Base-by-base conservation (phyloP, 495 filamentous ascomycete species). In the Aspergillus saccharolyticus region DNA sequence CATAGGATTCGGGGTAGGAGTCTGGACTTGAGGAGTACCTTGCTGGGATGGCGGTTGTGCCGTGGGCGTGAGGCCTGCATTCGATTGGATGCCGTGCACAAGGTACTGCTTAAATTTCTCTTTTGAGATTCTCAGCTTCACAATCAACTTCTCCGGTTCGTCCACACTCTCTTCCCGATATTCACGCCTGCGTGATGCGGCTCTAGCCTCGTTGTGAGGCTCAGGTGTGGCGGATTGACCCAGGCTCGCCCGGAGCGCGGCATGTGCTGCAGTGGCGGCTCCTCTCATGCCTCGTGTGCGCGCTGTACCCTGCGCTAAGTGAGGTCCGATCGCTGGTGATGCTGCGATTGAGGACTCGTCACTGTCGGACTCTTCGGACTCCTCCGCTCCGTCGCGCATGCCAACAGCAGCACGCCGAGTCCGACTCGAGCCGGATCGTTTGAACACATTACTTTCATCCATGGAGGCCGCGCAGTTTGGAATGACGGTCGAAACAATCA, bases 171-270 rank as follows among this genome's bases (percentile, higher is more conserved):
- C 88, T 70, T 92, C 90, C 56, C 87, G 79, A 42, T 75, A 78
- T 56, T 78, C 75, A 55, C 82, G 83, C 63, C 85, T 80, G 54
- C 87, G 76, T 20, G 83, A 77, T 15, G 81, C 83, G 24, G 81
- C 87, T 60, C 87, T 74, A 1, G 86, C 85, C 65, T 91, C 90
- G 69, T 89, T 83, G 21, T 86, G 71, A 24, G 83, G 76, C 69
- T 97, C 94, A 1, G 95, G 94, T 0, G 94, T 97, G 63, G 90
- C 89, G 15, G 92, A 97, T 42, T 94, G 85, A 24, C 86, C 90
- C 30, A 95, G 65, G 59, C 88, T 90, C 8, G 89, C 87, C 39
- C 83, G 77, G 67, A 87, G 78, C 14, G 84, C 84, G 12, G 82
- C 82, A 64, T 91, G 87, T 22, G 92, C 92, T 19, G 89, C 91